A percentile compares a stretch with the other conserved stretches of the same genome.
These are phyloP conservation scores for Calonectria montana DNA, from an alignment of 2,329 filamentous ascomycete genomes.

Conservation along the genomic window DNA sequence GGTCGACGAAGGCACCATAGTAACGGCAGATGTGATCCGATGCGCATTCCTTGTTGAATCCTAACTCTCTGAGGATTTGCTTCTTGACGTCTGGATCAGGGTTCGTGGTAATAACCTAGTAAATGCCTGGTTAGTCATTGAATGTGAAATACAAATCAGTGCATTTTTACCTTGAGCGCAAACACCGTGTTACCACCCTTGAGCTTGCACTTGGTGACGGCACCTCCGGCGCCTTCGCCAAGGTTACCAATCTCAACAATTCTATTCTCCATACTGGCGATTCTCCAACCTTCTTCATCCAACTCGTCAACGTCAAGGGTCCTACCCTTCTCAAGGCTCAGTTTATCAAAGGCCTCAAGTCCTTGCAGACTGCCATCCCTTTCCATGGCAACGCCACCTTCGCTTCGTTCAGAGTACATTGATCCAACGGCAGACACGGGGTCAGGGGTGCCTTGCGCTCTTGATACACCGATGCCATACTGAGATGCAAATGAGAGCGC, in stretches of 20 bases:
- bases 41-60: constrained; percentile 97
- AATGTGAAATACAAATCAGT: background rate
- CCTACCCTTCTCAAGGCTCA: constrained; percentile 84
- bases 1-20: constrained; percentile 96
- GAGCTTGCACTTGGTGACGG: constrained; percentile 90
- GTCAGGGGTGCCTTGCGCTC: constrained; percentile 78
- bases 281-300: constrained; percentile 94
- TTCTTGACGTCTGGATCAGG: constrained; percentile 98
- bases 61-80: constrained; percentile 94
- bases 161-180: constrained; percentile 84
- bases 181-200: constrained; percentile 95
- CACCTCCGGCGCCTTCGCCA: constrained; percentile 94
- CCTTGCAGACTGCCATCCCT: constrained; percentile 83
- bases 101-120: constrained; percentile 95
- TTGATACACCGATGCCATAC: constrained; percentile 74
- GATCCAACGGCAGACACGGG: constrained; percentile 90
- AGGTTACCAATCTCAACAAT: constrained; percentile 90
- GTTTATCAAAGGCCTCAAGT: constrained; percentile 81
- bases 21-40: constrained; percentile 97
- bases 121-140: constrained; percentile 26
- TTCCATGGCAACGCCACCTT: constrained; percentile 82
- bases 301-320: constrained; percentile 92
- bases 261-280: constrained; percentile 87
- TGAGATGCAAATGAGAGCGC: constrained; percentile 82
- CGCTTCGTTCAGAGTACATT: constrained; percentile 83